phyloP scores from a whole-genome alignment of 495 filamentous ascomycete species.

The Margaritispora aquatica region DNA sequence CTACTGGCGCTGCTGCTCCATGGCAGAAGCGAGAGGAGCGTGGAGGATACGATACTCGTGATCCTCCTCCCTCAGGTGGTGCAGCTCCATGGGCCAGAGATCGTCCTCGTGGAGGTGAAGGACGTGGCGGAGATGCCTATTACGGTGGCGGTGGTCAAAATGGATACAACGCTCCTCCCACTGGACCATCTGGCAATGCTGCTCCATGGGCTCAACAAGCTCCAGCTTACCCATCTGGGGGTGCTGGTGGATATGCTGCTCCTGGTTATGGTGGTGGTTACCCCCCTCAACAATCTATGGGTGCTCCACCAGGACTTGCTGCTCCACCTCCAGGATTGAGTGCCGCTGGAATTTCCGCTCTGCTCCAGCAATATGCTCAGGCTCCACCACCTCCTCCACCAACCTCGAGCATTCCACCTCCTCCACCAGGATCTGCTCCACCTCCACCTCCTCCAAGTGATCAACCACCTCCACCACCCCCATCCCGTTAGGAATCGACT shows the following conservation, averaged over 20 bases:
- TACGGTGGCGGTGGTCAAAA: constrained; percentile 30
- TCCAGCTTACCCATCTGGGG: constrained; percentile 27
- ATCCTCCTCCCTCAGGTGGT: constrained; percentile 23
- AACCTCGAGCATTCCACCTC: constrained; percentile 42
- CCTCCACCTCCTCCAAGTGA: constrained; percentile 74
- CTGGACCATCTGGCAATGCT: constrained; percentile 41
- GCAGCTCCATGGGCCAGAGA: constrained; percentile 52
- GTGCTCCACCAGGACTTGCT: constrained; percentile 51
- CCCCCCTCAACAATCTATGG: constrained; percentile 51
- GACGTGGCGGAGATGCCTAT: constrained; percentile 36
- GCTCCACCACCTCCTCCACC: constrained; percentile 48
- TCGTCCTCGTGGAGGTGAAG: constrained; percentile 42
- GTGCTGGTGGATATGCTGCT: constrained; percentile 28
- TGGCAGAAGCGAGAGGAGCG: constrained; percentile 45
- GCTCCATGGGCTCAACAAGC: constrained; percentile 63
- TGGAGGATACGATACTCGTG: constrained; percentile 28
- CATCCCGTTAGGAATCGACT: constrained; percentile 10
- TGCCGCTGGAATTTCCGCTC: constrained; percentile 45
- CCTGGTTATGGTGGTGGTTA: constrained; percentile 49
- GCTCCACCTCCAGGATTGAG: constrained; percentile 56
- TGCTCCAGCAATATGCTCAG: constrained; percentile 61
- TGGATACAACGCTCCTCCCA: constrained; percentile 29
- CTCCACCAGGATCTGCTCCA: constrained; percentile 62
- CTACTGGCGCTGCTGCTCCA: constrained; percentile 82
- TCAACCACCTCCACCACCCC: constrained; percentile 64